Conservation (phyloP, 2,329 filamentous ascomycete species). For the Aspergillus piperis region DNA sequence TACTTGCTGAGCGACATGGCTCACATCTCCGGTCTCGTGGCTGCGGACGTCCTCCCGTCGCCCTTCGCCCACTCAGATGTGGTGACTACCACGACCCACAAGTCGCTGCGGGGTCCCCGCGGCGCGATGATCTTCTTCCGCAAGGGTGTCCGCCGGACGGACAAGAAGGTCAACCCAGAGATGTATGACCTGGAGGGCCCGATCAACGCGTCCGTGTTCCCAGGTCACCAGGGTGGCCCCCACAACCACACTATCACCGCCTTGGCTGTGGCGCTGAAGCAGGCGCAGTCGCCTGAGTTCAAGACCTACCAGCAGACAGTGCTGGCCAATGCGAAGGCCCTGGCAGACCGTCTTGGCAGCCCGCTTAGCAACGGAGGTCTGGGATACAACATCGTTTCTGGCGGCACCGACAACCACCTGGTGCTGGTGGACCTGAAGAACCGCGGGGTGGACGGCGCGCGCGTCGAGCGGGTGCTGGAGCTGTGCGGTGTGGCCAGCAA, state of each 20-base stretch:
- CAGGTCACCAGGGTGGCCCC: slow-evolving; percentile 95
- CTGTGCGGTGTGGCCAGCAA: slow-evolving; percentile 95
- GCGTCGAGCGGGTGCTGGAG: slow-evolving; percentile 87
- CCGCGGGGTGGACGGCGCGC: slow-evolving; percentile 82
- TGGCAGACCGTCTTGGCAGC: slow-evolving; percentile 70
- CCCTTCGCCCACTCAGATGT: slow-evolving; percentile 93
- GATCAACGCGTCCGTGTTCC: slow-evolving; percentile 99
- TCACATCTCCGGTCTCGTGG: slow-evolving; percentile 95
- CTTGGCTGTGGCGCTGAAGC: slow-evolving; percentile 89
- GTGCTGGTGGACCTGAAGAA: slow-evolving; percentile 92
- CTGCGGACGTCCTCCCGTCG: slow-evolving; percentile 87
- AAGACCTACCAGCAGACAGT: slow-evolving; percentile 92
- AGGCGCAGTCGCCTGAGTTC: slow-evolving; percentile 88
- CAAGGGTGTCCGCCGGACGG: slow-evolving; percentile 87
- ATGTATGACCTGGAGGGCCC: slow-evolving; percentile 92
- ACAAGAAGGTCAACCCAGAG: slow-evolving; percentile 88
- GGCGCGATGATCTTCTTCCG: slow-evolving; percentile 99
- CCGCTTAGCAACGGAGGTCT: slow-evolving; percentile 70
- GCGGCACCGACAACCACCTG: slow-evolving; percentile 97
- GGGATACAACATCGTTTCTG: slow-evolving; percentile 91
- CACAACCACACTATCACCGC: slow-evolving; percentile 99
- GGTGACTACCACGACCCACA: slow-evolving; percentile 98
- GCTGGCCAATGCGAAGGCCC: slow-evolving; percentile 86
- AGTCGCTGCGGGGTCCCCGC: slow-evolving; percentile 94
- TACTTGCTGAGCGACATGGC: slow-evolving; percentile 98